These are phyloP conservation scores for Glarea lozoyensis DNA, from an alignment of 495 filamentous ascomycete genomes.

Conservation along the genomic window DNA sequence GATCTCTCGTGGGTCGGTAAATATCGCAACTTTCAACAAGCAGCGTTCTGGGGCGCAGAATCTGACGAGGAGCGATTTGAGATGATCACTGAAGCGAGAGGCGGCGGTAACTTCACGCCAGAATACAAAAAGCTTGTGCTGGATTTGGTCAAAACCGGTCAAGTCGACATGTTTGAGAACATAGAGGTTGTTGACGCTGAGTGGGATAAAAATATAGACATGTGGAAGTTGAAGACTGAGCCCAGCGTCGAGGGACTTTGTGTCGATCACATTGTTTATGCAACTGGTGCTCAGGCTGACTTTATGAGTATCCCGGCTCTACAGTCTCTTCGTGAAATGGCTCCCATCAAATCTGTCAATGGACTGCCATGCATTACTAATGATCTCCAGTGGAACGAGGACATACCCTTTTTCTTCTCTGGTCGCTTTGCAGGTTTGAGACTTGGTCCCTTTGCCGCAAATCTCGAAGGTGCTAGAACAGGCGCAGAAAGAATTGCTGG, in stretches of 20 bases:
- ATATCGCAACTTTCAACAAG: constrained; percentile 54
- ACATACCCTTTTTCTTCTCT: constrained; percentile 52
- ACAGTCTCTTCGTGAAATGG: constrained; percentile 36
- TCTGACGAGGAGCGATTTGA: constrained; percentile 49
- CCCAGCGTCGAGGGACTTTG: constrained; percentile 40
- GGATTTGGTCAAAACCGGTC: constrained; percentile 32
- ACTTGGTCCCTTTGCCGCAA: constrained; percentile 51
- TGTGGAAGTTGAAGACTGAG: constrained; percentile 39
- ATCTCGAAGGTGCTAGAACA: constrained; percentile 53
- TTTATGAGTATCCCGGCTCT: constrained; percentile 41
- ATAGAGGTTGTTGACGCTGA: constrained; percentile 31
- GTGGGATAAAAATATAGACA: constrained; percentile 2
- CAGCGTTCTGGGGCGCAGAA: constrained; percentile 53
- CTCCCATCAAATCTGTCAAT: constrained; percentile 41
- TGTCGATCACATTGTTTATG: constrained; percentile 54
- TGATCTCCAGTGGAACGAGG: constrained; percentile 52
- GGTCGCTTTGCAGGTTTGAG: constrained; percentile 48
- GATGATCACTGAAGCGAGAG: constrained; percentile 45
- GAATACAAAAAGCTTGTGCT: constrained; percentile 46
- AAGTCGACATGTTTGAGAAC: constrained; percentile 38
- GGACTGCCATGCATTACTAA: constrained; percentile 54
- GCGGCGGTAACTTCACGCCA: constrained; percentile 54
- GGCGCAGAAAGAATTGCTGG: constrained; percentile 55
- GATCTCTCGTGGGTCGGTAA: constrained; percentile 58
- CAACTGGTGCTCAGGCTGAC: constrained; percentile 47